Percentiles rank a stretch among this genome's conserved stretches.
Evolutionary conservation across 306 rosid genomes (phyloP).

Genomic region (Vigna trinervia): DNA sequence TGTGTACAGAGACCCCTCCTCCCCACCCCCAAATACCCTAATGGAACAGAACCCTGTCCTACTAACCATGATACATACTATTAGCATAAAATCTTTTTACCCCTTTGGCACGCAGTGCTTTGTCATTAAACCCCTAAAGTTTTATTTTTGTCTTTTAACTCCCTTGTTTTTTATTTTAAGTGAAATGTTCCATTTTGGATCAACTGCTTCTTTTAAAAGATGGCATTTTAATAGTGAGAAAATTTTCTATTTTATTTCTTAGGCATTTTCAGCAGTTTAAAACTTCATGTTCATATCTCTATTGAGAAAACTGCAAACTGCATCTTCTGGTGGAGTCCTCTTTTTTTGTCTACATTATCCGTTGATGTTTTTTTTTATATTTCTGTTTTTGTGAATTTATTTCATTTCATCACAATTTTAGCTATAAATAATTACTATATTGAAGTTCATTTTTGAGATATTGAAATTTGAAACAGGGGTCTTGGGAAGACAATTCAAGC

Average conservation of each 20-base stretch:
- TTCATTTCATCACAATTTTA: constrained; percentile 7
- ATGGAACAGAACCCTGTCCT: constrained; percentile 22
- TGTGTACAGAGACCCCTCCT: neutral
- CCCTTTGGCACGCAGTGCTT: neutral
- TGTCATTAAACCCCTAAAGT: neutral
- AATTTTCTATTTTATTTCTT: constrained; percentile 21
- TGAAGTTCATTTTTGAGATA: constrained; percentile 42
- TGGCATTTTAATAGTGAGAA: constrained; percentile 7
- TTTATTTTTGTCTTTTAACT: too few species aligned
- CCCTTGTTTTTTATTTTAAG: neutral
- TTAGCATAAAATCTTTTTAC: constrained; percentile 20
- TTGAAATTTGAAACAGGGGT: constrained; percentile 79
- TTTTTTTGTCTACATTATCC: constrained; percentile 27
- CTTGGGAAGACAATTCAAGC: constrained; percentile 96
- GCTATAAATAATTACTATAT: constrained; percentile 6
- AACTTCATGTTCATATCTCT: constrained; percentile 10
- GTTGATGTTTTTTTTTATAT: neutral
- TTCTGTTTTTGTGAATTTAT: neutral
- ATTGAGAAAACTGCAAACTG: neutral
- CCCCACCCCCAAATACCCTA: neutral
- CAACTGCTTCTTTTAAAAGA: constrained; percentile 28
- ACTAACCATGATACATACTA: neutral
- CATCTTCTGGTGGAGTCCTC: constrained; percentile 18
- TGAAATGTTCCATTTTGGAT: neutral
- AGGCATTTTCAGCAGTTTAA: constrained; percentile 22